These are phyloP conservation scores for Dendrobium officinale DNA, from an alignment of 106 monocot species.

Conservation along the genomic window DNA sequence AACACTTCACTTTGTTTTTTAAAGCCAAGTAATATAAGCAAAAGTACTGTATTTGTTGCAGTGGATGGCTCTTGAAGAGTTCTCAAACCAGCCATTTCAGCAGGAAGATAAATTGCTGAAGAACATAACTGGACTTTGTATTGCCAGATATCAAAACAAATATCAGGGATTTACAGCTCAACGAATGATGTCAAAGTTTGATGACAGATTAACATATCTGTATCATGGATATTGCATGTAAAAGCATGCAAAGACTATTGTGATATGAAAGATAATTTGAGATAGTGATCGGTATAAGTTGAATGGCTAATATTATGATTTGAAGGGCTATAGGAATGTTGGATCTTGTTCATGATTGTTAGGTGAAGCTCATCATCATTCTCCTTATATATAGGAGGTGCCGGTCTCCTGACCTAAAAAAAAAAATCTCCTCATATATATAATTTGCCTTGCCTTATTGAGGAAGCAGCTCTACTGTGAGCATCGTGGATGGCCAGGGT, in stretches of 20 bases:
- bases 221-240: conserved; percentile 24
- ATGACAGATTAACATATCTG: conserved; percentile 50
- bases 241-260: not conserved
- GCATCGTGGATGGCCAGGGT: too few relatives aligned
- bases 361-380: too few relatives aligned
- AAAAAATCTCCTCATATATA: too few relatives aligned
- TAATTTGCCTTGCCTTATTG: too few relatives aligned
- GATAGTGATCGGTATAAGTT: too few relatives aligned
- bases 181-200: conserved; percentile 68
- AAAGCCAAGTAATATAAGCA: not conserved
- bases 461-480: too few relatives aligned
- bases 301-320: too few relatives aligned
- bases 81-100: conserved; percentile 52
- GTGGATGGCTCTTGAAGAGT: conserved; percentile 87
- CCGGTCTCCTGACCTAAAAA: too few relatives aligned
- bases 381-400: too few relatives aligned
- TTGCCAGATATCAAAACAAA: conserved; percentile 27
- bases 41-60: conserved; percentile 8
- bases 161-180: conserved; percentile 50
- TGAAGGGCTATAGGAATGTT: too few relatives aligned
- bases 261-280: not conserved
- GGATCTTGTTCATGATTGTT: too few relatives aligned
- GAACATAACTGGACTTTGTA: conserved; percentile 44
- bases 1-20: not conserved
- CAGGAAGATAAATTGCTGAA: conserved; percentile 50